Base-by-base conservation (phyloP, 768 basidiomycete species). In the Boletus insuetus region DNA sequence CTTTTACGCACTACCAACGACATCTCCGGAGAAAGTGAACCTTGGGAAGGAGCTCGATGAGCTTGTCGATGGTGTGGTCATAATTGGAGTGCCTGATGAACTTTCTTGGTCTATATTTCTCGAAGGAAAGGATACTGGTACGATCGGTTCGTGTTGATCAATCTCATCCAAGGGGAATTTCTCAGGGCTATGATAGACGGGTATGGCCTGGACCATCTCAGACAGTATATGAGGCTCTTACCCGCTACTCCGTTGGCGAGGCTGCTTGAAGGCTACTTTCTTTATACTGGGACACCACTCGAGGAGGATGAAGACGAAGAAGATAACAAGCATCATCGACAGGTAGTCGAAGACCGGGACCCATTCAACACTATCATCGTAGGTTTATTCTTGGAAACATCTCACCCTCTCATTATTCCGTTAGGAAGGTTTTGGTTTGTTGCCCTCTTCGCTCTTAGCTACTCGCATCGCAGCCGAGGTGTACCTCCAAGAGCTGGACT, bases 91-190 rank as follows among this genome's bases (percentile, higher is more conserved):
- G 10, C 81, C 84, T 0, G 88, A 97, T 62, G 87, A 91, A 64
- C 67, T 86, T 24, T 93, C 90, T 1, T 99, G 97, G 96, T 77
- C 73, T 26, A 69, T 89, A 4, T 84, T 79, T 57, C 75, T 98
- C 42, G 92, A 98, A 64, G 80, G 83, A 57, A 81, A 75, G 51
- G 87, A 98, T 66, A 79, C 74, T 38, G 83, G 82, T 26, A 77
- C 77, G 6, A 75, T 91, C 9, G 80, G 93, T 92, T 64, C 64
- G 82, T 19, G 17, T 47, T 58, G n/a, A 55, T 58, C 19, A 44
- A 13, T 37, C 37, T 49, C 51, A 5, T 46, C 11, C 31, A 32
- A 22, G n/a, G 24, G 7, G 35, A 24, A 11, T 40, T 40, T 20
- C 47, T 60, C 14, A 54, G 22, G 52, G 57, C 34, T 34, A 13